Base-by-base conservation (phyloP, 139 green algal genomes). In the Chlorella sorokiniana region DNA sequence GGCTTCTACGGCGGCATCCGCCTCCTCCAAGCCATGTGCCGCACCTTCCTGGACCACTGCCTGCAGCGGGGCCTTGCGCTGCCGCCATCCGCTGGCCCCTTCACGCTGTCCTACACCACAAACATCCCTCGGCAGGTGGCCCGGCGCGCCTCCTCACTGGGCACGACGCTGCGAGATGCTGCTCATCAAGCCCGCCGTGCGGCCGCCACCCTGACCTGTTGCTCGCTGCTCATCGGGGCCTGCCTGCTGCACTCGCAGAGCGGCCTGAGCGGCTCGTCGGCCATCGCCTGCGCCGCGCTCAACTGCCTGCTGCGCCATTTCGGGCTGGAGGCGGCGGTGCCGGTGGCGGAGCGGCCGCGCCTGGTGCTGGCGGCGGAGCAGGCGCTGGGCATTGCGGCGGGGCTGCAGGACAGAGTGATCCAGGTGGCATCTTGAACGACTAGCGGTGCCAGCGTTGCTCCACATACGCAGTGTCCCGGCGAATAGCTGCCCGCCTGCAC, bases 351-450 rank as follows among this genome's bases (percentile, higher is more conserved):
- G 10, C 85, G 85, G 37, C 95, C 95, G 0, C 70, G 51, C 25
- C 86, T 98, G 42, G 86, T 96, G 6, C 86, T 98, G 69, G 65
- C 44, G 18, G 94, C 91, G 25, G 95, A 98, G 83, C 69, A 87
- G 70, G 88, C 94, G 80, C 81, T 98, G 37, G 95, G 94, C 64
- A 98, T 98, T 51, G 90, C 89, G 4, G 95, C 94, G 27, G 95
- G 95, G 16, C 85, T 98, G 81, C 92, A 97, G 86, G 95, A 98
- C 85, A 73, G 95, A 18, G 95, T 98, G 7, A 89, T 95, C 11
- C 95, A 98, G 91, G 91, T 93, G 68, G 33, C 33, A n/a, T n/a
- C n/a, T n/a, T n/a, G n/a, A n/a, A n/a, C n/a, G n/a, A n/a, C n/a
- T n/a, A n/a, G n/a, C n/a, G n/a, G n/a, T n/a, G n/a, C n/a, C n/a